Percentiles rank a stretch among this genome's conserved stretches.
Conservation (phyloP, 1,284 basidiomycete genomes). For the Naganishia liquefaciens region DNA sequence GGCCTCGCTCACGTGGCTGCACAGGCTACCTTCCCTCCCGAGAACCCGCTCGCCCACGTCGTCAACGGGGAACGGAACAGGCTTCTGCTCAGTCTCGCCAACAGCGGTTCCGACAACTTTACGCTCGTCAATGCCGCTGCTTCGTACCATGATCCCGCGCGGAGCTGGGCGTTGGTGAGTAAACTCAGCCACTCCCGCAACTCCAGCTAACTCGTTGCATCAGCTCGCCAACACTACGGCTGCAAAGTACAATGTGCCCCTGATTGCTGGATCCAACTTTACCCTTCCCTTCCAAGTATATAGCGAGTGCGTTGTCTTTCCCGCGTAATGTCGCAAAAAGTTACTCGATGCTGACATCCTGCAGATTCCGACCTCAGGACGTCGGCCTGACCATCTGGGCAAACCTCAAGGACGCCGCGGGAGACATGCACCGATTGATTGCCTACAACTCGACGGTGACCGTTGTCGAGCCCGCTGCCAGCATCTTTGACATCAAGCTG, state of each 20-base stretch:
- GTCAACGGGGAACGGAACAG: constrained; percentile 82
- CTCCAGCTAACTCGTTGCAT: neutral
- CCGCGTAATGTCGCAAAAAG: neutral
- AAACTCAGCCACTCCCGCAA: neutral
- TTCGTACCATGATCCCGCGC: constrained; percentile 69
- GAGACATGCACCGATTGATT: constrained; percentile 60
- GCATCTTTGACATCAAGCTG: constrained; percentile 79
- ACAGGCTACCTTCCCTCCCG: constrained; percentile 10
- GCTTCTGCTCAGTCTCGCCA: constrained; percentile 68
- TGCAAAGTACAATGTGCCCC: constrained; percentile 62
- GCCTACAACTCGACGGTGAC: constrained; percentile 78
- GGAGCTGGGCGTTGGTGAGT: constrained; percentile 67
- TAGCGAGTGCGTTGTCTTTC: constrained; percentile 70
- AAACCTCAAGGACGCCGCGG: constrained; percentile 61
- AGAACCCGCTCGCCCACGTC: constrained; percentile 61
- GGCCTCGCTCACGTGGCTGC: constrained; percentile 14
- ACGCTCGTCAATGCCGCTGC: constrained; percentile 71
- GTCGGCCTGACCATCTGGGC: constrained; percentile 76
- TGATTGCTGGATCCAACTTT: constrained; percentile 67
- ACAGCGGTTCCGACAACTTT: constrained; percentile 72
- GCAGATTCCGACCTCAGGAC: constrained; percentile 65
- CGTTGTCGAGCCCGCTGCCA: constrained; percentile 76
- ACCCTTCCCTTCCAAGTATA: constrained; percentile 73
- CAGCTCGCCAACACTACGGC: constrained; percentile 61
- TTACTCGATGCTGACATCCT: neutral